Conservation (phyloP, 805 yeast genomes). For the Cyberlindnera lachancei region DNA sequence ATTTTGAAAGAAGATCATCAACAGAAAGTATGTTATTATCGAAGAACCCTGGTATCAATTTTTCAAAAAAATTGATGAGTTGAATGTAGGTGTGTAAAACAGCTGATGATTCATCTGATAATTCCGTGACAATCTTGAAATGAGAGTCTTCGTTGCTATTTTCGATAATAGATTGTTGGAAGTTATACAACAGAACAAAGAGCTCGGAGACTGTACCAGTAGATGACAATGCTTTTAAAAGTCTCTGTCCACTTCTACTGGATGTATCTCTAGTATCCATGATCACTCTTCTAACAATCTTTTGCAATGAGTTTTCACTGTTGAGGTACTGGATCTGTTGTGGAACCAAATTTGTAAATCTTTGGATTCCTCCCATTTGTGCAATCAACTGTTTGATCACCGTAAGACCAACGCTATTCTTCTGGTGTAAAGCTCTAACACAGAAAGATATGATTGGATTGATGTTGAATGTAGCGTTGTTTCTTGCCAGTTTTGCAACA, state of each 20-base stretch:
- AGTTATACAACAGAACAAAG: constrained; percentile 53
- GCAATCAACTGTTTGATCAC: constrained; percentile 60
- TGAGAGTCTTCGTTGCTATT: constrained; percentile 32
- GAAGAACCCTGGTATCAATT: constrained; percentile 25
- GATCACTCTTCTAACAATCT: constrained; percentile 48
- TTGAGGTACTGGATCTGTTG: constrained; percentile 60
- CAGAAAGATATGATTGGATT: constrained; percentile 53
- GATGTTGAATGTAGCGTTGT: constrained; percentile 49
- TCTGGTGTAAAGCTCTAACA: constrained; percentile 53
- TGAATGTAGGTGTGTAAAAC: constrained; percentile 62
- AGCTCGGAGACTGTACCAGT: constrained; percentile 49
- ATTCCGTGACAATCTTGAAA: constrained; percentile 63
- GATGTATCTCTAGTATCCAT: constrained; percentile 42
- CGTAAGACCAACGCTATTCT: constrained; percentile 52
- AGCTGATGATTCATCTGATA: constrained; percentile 63
- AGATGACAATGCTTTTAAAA: constrained; percentile 39
- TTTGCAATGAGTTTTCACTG: constrained; percentile 52
- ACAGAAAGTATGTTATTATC: constrained; percentile 32
- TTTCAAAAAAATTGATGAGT: constrained; percentile 45
- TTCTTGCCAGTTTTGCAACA: constrained; percentile 61
- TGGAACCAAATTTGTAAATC: constrained; percentile 57
- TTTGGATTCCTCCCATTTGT: constrained; percentile 74
- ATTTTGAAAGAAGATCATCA: constrained; percentile 32
- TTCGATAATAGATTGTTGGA: constrained; percentile 33
- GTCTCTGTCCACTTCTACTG: constrained; percentile 37